phyloP scores from a whole-genome alignment of 768 basidiomycete species.

The Leccinum boreale region DNA sequence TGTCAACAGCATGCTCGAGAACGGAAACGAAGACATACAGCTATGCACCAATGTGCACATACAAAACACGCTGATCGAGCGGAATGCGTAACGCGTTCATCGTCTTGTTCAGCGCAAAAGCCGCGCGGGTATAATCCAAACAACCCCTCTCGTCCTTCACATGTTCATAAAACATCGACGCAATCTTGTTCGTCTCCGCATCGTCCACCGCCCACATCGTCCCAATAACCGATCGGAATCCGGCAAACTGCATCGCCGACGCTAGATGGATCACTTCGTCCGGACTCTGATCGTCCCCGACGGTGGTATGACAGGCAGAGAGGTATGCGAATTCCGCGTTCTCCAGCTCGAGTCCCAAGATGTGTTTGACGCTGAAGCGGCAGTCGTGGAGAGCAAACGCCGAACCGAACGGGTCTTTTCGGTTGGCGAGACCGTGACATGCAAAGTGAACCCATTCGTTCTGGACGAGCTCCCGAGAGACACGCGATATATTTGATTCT shows the following conservation, averaged over 20 bases:
- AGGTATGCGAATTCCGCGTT: neutral
- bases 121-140: neutral
- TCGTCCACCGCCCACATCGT: neutral
- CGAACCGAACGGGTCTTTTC: neutral
- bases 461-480: neutral
- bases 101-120: neutral
- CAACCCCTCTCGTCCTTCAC: neutral
- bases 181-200: neutral
- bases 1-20: too few relatives aligned
- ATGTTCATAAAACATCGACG: neutral
- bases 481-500: neutral
- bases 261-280: neutral
- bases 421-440: neutral
- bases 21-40: neutral
- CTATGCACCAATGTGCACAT: neutral
- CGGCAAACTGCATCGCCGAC: neutral
- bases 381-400: neutral
- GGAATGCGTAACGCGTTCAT: neutral
- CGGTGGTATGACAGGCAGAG: neutral
- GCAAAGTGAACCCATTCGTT: neutral
- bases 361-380: neutral
- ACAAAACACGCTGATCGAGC: neutral
- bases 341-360: neutral
- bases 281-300: neutral
- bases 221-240: neutral